Evolutionary conservation across 495 filamentous ascomycete species (phyloP), one percentile per base, ranked within the genome.

Genomic region (Parathielavia hyrcaniae): DNA sequence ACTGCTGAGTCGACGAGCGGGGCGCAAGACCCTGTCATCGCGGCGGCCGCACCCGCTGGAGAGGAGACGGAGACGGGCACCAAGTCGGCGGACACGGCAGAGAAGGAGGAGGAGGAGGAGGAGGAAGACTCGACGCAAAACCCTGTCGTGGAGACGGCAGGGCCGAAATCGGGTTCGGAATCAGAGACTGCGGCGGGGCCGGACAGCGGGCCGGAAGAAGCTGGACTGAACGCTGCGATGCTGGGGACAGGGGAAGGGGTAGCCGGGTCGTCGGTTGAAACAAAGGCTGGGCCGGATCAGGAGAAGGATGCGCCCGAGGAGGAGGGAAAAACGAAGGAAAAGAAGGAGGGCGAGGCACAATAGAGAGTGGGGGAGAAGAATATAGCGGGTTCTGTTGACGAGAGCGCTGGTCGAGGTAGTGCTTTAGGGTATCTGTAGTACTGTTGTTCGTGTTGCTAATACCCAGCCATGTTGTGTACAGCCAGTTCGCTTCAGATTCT

Each of bases 221-320:
- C 13, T 4, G 44, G 34, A n/a, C n/a, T 17, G 32, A 26, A 53
- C 13, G 26, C 12, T 8, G 48, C 26, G 35, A n/a, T 36, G 7
- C 61, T 68, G 39, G 66, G 62, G 12, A 60, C 67, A 19, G 68
- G 30, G 45, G 50, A 43, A 53, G 43, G 22, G 1, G 22, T 3
- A 20, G 22, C 20, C 1, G 44, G 0, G 20, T 23, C 20, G 4
- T 22, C 26, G 26, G 26, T 6, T 6, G 26, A 53, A 17, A 35
- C 36, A 49, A 35, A 30, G 40, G 49, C 9, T 8, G 36, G 12
- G 11, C 1, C 11, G 49, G 2, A 36, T 9, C 16, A 9, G 7
- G 26, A 45, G 17, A 32, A 56, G 16, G 32, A 53, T 26, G 30
- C 3, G 30, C 47, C 53, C 9, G 55, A 48, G 46, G 41, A 47